Percentiles rank a stretch among this genome's conserved stretches.
Conservation (phyloP, 1,139 yeast genomes). For the Yamadazyma songkhlaensis region DNA sequence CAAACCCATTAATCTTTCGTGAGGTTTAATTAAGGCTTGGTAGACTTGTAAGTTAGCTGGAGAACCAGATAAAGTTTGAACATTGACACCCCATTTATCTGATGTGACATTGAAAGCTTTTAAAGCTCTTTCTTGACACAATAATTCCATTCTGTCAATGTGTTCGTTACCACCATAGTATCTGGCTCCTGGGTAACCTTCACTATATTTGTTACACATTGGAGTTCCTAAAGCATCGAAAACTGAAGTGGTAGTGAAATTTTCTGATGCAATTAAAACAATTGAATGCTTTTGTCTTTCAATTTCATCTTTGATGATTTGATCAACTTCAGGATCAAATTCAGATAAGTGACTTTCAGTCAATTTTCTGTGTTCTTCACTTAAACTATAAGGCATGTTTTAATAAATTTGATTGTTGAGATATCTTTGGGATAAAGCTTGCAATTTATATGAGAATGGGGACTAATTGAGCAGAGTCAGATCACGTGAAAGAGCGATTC, state of each 20-base stretch:
- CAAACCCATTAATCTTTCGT: conserved; percentile 94
- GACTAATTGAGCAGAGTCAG: conserved; percentile 3
- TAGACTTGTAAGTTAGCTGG: conserved; percentile 97
- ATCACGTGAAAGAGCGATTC: conserved; percentile 2
- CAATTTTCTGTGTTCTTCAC: conserved; percentile 47
- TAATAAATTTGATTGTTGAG: conserved; percentile 25
- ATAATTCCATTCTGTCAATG: conserved; percentile 87
- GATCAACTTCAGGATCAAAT: conserved; percentile 79
- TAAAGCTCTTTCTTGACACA: conserved; percentile 92
- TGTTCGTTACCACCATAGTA: conserved; percentile 91
- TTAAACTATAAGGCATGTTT: conserved; percentile 48
- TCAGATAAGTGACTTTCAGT: conserved; percentile 63
- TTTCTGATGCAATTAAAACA: conserved; percentile 93
- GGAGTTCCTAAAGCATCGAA: conserved; percentile 97
- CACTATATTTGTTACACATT: conserved; percentile 88
- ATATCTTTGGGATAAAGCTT: too few species aligned
- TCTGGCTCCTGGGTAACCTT: conserved; percentile 87
- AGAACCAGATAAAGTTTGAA: conserved; percentile 93
- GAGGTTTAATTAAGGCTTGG: conserved; percentile 91
- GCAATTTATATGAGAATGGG: background rate
- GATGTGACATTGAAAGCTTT: conserved; percentile 78
- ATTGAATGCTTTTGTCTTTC: conserved; percentile 93
- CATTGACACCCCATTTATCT: conserved; percentile 96
- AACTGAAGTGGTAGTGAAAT: conserved; percentile 94
- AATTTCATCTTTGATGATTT: conserved; percentile 81